Base-by-base conservation (phyloP, 352 stramenopile species). In the Phytophthora colocasiae region DNA sequence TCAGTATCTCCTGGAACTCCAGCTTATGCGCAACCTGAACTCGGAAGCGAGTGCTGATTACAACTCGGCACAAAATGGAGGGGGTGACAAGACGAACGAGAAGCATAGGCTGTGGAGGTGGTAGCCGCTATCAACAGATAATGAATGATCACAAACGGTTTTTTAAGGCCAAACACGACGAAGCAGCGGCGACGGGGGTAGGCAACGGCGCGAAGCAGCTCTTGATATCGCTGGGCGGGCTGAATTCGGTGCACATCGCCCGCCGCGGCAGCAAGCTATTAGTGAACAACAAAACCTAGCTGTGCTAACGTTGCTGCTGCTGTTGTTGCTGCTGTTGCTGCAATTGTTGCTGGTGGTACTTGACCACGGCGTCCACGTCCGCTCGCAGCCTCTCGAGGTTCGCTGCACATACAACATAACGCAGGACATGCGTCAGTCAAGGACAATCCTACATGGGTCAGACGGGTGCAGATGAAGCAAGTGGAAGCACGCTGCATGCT, bases 331-430 rank as follows among this genome's bases (percentile, higher is more conserved):
- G 62, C n/a, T 65, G 62, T 5, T 60, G 60, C 47, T 66, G 57
- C 50, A 70, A 47, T 50, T 81, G 73, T 60, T 81, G 69, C 51
- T 81, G 66, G 47, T 81, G 73, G 45, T 75, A 78, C 56, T 77
- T 75, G 47, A 81, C 73, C n/a, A 77, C 73, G 14, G 69, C 66
- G 38, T 78, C 73, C 49, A 81, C 73, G 61, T 81, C 73, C 15
- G 69, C 69, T 43, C 69, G 73, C 19, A 81, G 58, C 32, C 65
- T 62, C 39, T 81, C 73, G 36, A 81, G 57, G 67, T 78, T 81
- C 12, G 65, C 73, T 81, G 55, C 34, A 17, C 26, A 61, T 41
- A 73, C 19, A 67, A 41, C 2, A n/a, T n/a, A 63, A 61, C 32
- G 14, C 36, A 48, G 15, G 38, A 14, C 11, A 40, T 53, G 50